phyloP scores from a whole-genome alignment of 1,284 basidiomycete genomes.

The Phellopilus nigrolimitatus region DNA sequence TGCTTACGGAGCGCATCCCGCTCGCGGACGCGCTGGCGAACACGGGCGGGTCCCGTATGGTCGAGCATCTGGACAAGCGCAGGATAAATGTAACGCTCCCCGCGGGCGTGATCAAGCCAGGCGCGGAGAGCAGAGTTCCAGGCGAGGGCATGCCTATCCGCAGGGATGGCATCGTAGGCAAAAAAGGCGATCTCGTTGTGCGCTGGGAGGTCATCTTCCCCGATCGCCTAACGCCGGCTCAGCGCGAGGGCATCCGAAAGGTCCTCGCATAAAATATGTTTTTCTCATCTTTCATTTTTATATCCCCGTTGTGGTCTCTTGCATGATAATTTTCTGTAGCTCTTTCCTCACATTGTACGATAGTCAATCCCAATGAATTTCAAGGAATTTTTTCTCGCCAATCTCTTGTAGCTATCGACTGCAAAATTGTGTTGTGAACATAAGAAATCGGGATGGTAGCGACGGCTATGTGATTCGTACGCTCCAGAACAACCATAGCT shows the following conservation, averaged over 20 bases:
- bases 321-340: too few species aligned
- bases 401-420: too few species aligned
- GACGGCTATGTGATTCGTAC: neutral
- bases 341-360: too few species aligned
- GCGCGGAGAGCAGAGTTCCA: constrained; percentile 61
- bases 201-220: constrained; percentile 87
- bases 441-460: too few species aligned
- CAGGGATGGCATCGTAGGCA: constrained; percentile 67
- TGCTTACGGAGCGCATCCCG: constrained; percentile 54
- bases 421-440: too few species aligned
- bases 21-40: constrained; percentile 80
- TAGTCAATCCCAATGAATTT: too few species aligned
- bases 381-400: too few species aligned
- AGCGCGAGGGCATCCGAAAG: constrained; percentile 78
- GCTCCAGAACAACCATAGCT: constrained; percentile 3
- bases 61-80: constrained; percentile 77
- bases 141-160: constrained; percentile 92
- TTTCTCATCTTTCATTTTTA: too few species aligned
- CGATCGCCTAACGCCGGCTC: constrained; percentile 59
- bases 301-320: too few species aligned
- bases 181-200: constrained; percentile 80
- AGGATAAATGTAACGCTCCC: constrained; percentile 69
- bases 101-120: constrained; percentile 72
- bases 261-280: constrained; percentile 42
- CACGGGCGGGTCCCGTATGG: constrained; percentile 45